Evolutionary conservation across 148 eudicot genomes (phyloP).

Genomic region (Vaccinium vitisidaea): DNA sequence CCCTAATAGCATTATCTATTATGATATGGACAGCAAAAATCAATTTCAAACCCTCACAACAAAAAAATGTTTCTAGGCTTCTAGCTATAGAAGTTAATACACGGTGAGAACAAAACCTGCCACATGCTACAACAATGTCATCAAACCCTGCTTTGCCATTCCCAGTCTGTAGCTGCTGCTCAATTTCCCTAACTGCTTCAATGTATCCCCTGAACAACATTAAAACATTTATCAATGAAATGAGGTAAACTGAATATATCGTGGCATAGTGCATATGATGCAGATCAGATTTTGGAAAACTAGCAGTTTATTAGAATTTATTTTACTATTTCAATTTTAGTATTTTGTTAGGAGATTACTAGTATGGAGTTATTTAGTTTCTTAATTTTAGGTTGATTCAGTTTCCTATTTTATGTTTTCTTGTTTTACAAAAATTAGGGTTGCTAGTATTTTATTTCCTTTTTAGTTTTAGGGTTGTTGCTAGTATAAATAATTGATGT

Average conservation of each 20-base stretch:
- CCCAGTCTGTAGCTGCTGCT: conserved; percentile 55
- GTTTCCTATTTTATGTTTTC: too few relatives aligned
- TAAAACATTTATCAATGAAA: neutral
- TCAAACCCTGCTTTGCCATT: conserved; percentile 53
- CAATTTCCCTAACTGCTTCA: conserved; percentile 85
- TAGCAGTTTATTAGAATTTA: too few relatives aligned
- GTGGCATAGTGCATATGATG: neutral
- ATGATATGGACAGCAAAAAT: neutral
- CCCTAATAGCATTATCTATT: neutral
- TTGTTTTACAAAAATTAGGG: too few relatives aligned
- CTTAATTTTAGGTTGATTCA: too few relatives aligned
- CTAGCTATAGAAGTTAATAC: neutral
- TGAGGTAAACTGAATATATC: neutral
- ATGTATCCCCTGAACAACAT: conserved; percentile 81
- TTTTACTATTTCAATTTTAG: too few relatives aligned
- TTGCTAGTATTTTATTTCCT: too few relatives aligned
- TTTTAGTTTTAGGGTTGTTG: too few relatives aligned
- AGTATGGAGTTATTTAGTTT: too few relatives aligned
- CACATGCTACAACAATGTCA: conserved; percentile 96
- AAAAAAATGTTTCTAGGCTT: conserved; percentile 8
- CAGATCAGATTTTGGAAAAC: too few relatives aligned
- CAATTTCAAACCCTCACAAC: neutral
- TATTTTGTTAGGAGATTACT: too few relatives aligned
- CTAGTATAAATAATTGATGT: too few relatives aligned
- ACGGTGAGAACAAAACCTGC: conserved; percentile 56